Conservation (phyloP, 2,329 filamentous ascomycete species). For the Verticillium longisporum region DNA sequence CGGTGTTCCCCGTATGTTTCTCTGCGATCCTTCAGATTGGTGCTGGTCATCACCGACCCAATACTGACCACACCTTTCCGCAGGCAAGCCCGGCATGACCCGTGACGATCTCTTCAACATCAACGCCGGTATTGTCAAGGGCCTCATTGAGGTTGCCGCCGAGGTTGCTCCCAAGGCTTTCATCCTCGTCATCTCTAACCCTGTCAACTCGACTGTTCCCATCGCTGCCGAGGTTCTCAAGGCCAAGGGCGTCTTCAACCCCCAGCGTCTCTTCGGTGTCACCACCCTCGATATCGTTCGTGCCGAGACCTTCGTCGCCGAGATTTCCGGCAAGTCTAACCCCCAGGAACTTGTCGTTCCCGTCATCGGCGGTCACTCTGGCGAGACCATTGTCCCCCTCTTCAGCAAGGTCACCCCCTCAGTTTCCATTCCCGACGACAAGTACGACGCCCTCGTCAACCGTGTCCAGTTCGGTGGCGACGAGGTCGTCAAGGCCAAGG, state of each 20-base stretch:
- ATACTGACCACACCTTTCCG: conserved; percentile 13
- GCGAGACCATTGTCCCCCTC: conserved; percentile 94
- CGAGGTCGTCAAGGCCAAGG: conserved; percentile 92
- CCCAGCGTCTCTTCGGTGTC: conserved; percentile 94
- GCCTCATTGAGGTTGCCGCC: conserved; percentile 80
- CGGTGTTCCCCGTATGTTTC: conserved; percentile 82
- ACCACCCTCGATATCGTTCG: conserved; percentile 98
- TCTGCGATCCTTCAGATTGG: not conserved
- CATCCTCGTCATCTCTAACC: conserved; percentile 97
- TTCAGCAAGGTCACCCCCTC: conserved; percentile 85
- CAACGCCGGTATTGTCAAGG: conserved; percentile 96
- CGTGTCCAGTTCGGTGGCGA: conserved; percentile 98
- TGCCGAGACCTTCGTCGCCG: conserved; percentile 91
- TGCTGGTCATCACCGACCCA: not conserved
- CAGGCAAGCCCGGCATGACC: conserved; percentile 98
- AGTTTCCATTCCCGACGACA: conserved; percentile 77
- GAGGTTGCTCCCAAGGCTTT: conserved; percentile 88
- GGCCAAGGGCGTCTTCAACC: conserved; percentile 85
- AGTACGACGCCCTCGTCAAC: conserved; percentile 85
- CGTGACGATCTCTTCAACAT: conserved; percentile 99
- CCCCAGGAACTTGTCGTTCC: conserved; percentile 79
- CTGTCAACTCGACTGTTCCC: conserved; percentile 97
- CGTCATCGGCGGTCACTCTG: conserved; percentile 94
- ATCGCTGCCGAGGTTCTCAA: conserved; percentile 97
- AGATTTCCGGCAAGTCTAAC: conserved; percentile 74